A percentile compares a stretch with the other conserved stretches of the same genome.
Evolutionary conservation across 768 basidiomycete genomes (phyloP).

Genomic region (Guyanaporus albipodus): DNA sequence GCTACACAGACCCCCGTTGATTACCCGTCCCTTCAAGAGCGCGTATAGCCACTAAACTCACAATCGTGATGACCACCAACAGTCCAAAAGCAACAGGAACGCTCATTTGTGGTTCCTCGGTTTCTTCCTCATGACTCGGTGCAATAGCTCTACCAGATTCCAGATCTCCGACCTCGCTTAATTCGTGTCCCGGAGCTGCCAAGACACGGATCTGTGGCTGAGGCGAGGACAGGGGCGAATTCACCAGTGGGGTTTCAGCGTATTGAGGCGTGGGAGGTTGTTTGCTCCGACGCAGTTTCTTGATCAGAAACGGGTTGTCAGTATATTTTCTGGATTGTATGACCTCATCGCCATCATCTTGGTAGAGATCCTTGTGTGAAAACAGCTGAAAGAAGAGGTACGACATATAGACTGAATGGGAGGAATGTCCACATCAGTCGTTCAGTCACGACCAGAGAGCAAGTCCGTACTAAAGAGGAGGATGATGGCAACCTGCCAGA

Average conservation of each 20-base stretch:
- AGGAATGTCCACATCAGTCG: not conserved
- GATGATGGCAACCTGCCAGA: slow-evolving; percentile 62
- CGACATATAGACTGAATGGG: slow-evolving; percentile 57
- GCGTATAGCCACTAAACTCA: slow-evolving; percentile 31
- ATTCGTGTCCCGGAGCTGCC: not conserved
- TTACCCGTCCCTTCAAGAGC: not conserved
- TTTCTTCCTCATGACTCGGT: slow-evolving; percentile 22
- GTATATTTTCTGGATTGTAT: slow-evolving; percentile 39
- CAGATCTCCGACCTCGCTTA: not conserved
- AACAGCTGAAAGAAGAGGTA: slow-evolving; percentile 79
- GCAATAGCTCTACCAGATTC: slow-evolving; percentile 4
- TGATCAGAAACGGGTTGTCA: slow-evolving; percentile 35
- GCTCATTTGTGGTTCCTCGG: slow-evolving; percentile 50
- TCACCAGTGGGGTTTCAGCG: slow-evolving; percentile 3
- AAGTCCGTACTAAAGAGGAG: slow-evolving; percentile 64
- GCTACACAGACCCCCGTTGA: slow-evolving; percentile 27
- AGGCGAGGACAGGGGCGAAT: slow-evolving; percentile 11
- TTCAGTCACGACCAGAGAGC: not conserved
- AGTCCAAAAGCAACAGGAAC: slow-evolving; percentile 49
- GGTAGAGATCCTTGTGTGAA: slow-evolving; percentile 73
- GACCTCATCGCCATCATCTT: slow-evolving; percentile 39
- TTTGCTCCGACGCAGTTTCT: slow-evolving; percentile 17
- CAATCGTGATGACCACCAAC: slow-evolving; percentile 57
- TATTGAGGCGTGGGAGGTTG: not conserved
- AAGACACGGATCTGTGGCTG: not conserved